Evolutionary conservation across 768 basidiomycete genomes (phyloP).

Genomic region (Boletus sp.): DNA sequence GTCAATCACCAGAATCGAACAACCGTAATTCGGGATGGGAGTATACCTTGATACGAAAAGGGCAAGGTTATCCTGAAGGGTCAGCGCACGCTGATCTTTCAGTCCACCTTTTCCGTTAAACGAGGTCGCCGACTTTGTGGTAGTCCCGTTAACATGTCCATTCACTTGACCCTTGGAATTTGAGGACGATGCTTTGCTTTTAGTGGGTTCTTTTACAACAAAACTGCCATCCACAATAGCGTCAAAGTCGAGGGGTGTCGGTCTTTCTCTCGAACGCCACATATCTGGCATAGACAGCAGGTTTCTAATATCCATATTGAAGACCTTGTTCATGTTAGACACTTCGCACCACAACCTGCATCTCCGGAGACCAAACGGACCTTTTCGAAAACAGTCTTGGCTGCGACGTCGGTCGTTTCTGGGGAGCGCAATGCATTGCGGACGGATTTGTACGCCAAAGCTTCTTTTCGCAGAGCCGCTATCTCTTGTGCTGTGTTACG

Average conservation of each 20-base stretch:
- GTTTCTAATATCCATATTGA: constrained; percentile 82
- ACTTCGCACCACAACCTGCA: background rate
- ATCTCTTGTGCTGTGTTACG: constrained; percentile 76
- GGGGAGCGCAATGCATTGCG: constrained; percentile 60
- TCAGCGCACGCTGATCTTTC: constrained; percentile 80
- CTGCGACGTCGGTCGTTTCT: constrained; percentile 45
- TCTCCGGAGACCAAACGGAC: constrained; percentile 37
- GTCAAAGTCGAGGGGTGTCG: constrained; percentile 81
- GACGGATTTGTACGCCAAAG: constrained; percentile 81
- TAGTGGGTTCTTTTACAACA: constrained; percentile 35
- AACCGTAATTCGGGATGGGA: background rate
- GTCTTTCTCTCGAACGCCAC: constrained; percentile 91
- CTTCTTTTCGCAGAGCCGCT: constrained; percentile 84
- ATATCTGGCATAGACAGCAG: constrained; percentile 93
- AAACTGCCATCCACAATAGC: constrained; percentile 67
- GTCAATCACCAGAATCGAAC: constrained; percentile 7
- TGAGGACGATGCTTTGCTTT: constrained; percentile 8
- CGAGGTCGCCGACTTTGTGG: constrained; percentile 1
- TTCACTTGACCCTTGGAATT: constrained; percentile 26
- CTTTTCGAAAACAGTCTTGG: constrained; percentile 80
- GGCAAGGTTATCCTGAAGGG: constrained; percentile 75
- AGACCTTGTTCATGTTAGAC: constrained; percentile 56
- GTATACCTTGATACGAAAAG: constrained; percentile 85
- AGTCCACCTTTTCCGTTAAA: constrained; percentile 38
- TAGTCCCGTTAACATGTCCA: constrained; percentile 22